A percentile compares a stretch with the other conserved stretches of the same genome.
phyloP scores from a whole-genome alignment of 345 rosid genomes.

The Syzygium jambos region DNA sequence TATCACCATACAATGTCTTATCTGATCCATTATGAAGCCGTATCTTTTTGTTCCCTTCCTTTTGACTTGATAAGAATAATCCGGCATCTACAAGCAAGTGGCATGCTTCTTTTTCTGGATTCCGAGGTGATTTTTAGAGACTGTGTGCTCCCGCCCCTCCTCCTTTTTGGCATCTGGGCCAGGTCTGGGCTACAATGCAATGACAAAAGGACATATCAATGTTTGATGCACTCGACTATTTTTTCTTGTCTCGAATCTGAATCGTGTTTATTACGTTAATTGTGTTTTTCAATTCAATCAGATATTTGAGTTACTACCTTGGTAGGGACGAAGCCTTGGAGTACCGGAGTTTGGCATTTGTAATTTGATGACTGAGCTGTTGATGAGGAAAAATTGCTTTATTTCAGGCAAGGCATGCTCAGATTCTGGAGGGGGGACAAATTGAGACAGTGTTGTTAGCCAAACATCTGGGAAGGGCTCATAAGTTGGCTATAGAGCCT shows the following conservation, averaged over 20 bases:
- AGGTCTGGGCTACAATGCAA: neutral
- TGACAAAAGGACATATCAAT: neutral
- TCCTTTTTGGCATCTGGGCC: neutral
- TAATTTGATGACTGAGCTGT: neutral
- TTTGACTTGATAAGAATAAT: neutral
- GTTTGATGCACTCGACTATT: neutral
- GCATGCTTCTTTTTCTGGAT: neutral
- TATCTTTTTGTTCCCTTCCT: neutral
- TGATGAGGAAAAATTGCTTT: neutral
- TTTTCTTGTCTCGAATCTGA: neutral
- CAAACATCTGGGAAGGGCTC: conserved; percentile 56
- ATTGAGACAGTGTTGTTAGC: conserved; percentile 54
- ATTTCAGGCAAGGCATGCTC: conserved; percentile 71
- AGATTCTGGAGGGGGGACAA: conserved; percentile 47
- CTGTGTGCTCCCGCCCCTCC: neutral
- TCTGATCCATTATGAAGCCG: neutral
- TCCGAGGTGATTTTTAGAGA: neutral
- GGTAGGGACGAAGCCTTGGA: neutral
- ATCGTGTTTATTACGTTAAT: neutral
- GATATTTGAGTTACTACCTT: neutral
- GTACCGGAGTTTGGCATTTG: neutral
- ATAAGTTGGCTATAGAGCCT: conserved; percentile 83
- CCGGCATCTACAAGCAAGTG: neutral
- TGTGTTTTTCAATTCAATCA: neutral
- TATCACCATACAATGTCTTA: neutral